Evolutionary conservation across 2,329 filamentous ascomycete genomes (phyloP).

Genomic region (Diaporthe sp.): DNA sequence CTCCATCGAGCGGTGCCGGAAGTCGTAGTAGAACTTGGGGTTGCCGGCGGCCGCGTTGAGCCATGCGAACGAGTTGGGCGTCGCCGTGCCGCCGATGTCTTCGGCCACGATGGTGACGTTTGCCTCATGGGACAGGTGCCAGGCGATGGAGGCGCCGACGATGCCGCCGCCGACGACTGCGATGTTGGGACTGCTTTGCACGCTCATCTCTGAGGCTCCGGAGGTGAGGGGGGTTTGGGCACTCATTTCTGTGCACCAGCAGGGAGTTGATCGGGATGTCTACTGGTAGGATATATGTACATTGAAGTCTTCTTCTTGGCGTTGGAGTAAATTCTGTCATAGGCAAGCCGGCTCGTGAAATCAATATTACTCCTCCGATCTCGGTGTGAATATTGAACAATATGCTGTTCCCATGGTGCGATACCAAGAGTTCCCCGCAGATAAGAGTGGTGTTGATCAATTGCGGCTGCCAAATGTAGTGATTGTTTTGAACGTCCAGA

Average conservation of each 20-base stretch:
- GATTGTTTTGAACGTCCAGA: not conserved
- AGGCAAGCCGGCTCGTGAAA: not conserved
- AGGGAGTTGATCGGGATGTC: not conserved
- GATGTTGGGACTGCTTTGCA: constrained; percentile 38
- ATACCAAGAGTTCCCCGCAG: constrained; percentile 28
- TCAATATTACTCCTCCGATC: not conserved
- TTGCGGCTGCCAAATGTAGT: not conserved
- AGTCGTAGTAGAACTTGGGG: constrained; percentile 46
- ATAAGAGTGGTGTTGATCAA: constrained; percentile 16
- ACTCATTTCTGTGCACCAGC: constrained; percentile 2
- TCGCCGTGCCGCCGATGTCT: constrained; percentile 47
- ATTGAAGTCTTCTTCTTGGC: not conserved
- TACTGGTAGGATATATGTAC: constrained; percentile 3
- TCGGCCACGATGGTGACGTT: constrained; percentile 47
- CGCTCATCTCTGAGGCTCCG: not conserved
- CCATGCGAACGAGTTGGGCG: constrained; percentile 50
- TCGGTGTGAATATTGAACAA: constrained; percentile 9
- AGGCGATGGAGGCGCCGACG: constrained; percentile 49
- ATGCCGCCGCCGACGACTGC: constrained; percentile 47
- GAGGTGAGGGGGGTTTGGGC: not conserved
- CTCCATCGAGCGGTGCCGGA: constrained; percentile 46
- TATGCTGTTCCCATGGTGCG: constrained; percentile 1
- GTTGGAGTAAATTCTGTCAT: not conserved
- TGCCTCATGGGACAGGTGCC: constrained; percentile 45
- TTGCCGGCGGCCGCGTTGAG: constrained; percentile 48